Base-by-base conservation (phyloP, 1,139 yeast species). In the Meyerozyma carpophila region DNA sequence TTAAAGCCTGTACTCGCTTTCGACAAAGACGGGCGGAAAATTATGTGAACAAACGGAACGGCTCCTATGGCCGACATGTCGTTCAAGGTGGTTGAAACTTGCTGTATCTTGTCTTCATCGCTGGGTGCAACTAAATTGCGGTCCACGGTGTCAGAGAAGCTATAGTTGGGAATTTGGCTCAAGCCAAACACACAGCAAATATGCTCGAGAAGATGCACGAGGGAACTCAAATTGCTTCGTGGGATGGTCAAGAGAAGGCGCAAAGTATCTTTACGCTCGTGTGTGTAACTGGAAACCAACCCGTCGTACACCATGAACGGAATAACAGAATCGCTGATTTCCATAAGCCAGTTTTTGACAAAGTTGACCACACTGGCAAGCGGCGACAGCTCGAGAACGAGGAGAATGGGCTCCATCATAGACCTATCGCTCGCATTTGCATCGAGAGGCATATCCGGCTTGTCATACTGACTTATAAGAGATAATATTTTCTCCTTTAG, bases 281-380 rank as follows among this genome's bases (percentile, higher is more conserved):
- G 40, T 29, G 52, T 50, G 46, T 68, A 70, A 32, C 55, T 48
- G 10, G 53, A 57, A 9, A 64, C 42, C 24, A 72, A 49, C 7
- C 71, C 57, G 44, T 72, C 77, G 50, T 61, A 70, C 2, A 67
- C 62, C 51, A 70, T 62, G 47, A 71, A 69, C 0, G 78, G 78
- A n/a, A 73, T 67, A 28, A 71, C 49, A 0, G 76, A 68, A 47
- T 73, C 79, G 36, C 66, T 62, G 11, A 68, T 62, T 47, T 73
- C 77, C 27, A 73, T 58, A 24, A 73, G 52, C 79, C 79, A 73
- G 45, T 59, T 61, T 45, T 68, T 68, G 25, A 68, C 40, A 44
- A 70, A 73, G 44, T 66, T 69, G 3, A 70, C 50, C 25, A 61
- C 49, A 20, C 50, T 50, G 3, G 38, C 41, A 2, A 47, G 27